A percentile compares a stretch with the other conserved stretches of the same genome.
Evolutionary conservation across 2,329 filamentous ascomycete species (phyloP).

Genomic region (Salinomyces thailandicus): DNA sequence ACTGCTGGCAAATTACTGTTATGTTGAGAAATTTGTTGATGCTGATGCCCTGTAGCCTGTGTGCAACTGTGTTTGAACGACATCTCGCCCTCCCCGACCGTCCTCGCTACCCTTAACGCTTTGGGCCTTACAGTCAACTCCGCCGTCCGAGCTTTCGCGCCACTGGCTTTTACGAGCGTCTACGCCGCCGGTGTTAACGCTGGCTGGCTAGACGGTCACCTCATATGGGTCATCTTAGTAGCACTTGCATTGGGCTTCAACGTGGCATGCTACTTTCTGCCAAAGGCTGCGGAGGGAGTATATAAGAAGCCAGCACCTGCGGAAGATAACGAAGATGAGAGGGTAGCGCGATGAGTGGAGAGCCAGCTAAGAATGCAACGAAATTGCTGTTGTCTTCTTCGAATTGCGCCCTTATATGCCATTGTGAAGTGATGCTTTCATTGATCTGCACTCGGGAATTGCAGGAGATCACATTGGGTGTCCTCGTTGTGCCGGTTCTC

Average conservation of each 20-base stretch:
- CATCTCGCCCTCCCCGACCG: conserved; percentile 52
- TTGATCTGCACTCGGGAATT: too few relatives aligned
- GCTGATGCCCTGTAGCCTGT: conserved; percentile 33
- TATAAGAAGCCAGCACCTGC: conserved; percentile 1
- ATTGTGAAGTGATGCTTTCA: too few relatives aligned
- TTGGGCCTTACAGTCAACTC: conserved; percentile 52
- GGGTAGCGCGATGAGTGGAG: too few relatives aligned
- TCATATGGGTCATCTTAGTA: conserved; percentile 53
- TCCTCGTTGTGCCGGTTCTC: too few relatives aligned
- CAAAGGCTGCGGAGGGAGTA: conserved; percentile 12
- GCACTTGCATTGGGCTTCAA: conserved; percentile 27
- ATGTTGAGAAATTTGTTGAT: not conserved
- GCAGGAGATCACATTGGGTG: too few relatives aligned
- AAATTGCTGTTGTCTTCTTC: too few relatives aligned
- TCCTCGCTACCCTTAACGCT: conserved; percentile 62
- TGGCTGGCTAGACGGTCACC: conserved; percentile 53
- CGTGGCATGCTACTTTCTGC: conserved; percentile 27
- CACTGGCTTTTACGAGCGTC: conserved; percentile 54
- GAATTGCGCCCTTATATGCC: too few relatives aligned
- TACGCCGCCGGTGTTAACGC: conserved; percentile 57
- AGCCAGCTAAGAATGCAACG: too few relatives aligned
- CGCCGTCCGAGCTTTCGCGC: conserved; percentile 54
- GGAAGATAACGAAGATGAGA: not conserved
- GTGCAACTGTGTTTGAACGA: conserved; percentile 68
- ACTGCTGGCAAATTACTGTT: not conserved